Evolutionary conservation across 352 stramenopile genomes (phyloP).

Genomic region (Pythium periplocum): DNA sequence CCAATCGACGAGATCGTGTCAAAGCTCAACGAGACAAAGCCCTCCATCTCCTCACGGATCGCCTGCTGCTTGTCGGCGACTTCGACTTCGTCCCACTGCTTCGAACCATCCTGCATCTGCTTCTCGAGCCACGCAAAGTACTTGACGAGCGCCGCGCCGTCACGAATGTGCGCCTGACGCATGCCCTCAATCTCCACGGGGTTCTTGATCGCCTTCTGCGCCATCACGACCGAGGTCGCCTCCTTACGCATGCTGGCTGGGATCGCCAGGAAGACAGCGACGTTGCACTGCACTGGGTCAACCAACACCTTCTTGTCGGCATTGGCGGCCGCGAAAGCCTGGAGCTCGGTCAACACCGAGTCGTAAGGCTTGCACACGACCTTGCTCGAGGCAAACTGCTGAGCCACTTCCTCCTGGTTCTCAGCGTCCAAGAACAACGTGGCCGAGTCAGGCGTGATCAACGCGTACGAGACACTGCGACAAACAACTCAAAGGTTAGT

Average conservation of each 20-base stretch:
- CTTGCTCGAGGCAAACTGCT: constrained; percentile 39
- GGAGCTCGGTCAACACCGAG: constrained; percentile 38
- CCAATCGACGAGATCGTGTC: constrained; percentile 97
- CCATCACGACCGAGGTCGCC: constrained; percentile 71
- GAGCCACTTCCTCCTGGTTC: constrained; percentile 53
- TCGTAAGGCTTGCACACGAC: constrained; percentile 67
- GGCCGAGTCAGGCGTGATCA: constrained; percentile 87
- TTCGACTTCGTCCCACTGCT: constrained; percentile 71
- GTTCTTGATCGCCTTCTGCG: constrained; percentile 93
- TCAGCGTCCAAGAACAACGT: constrained; percentile 90
- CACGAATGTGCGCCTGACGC: constrained; percentile 91
- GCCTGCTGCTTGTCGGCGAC: constrained; percentile 91
- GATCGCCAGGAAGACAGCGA: constrained; percentile 78
- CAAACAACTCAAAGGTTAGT: not conserved
- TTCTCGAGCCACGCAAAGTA: constrained; percentile 93
- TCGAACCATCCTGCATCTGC: constrained; percentile 40
- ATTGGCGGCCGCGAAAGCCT: constrained; percentile 41
- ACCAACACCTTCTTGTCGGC: constrained; percentile 60
- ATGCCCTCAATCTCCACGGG: constrained; percentile 94
- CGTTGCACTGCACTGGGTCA: constrained; percentile 80
- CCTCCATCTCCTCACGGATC: constrained; percentile 78
- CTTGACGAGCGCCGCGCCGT: constrained; percentile 92
- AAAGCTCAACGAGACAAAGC: constrained; percentile 94
- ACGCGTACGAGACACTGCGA: constrained; percentile 86
- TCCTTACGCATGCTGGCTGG: constrained; percentile 68